Percentiles rank a stretch among this genome's conserved stretches.
Evolutionary conservation across 805 yeast species (phyloP).

Genomic region (Suhomyces pyralidae): DNA sequence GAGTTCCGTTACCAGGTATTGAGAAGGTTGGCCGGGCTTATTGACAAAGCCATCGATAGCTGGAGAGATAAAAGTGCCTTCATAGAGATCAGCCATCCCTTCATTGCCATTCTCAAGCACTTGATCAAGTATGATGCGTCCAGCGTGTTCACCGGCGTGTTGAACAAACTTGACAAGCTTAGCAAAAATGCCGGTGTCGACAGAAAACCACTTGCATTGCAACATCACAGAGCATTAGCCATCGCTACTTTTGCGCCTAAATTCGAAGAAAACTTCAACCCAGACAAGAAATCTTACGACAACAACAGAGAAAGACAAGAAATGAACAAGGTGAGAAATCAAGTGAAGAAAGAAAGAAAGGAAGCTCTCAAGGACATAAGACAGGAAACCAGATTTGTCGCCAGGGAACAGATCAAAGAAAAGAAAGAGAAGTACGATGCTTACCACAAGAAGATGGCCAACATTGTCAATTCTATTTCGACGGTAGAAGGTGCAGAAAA

Average conservation of each 20-base stretch:
- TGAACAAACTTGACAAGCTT: conserved; percentile 49
- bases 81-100: conserved; percentile 54
- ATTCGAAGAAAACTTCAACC: conserved; percentile 94
- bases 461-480: conserved; percentile 78
- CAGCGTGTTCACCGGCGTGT: conserved; percentile 27
- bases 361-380: conserved; percentile 85
- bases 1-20: conserved; percentile 30
- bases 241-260: conserved; percentile 85
- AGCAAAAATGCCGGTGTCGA: conserved; percentile 27
- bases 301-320: conserved; percentile 79
- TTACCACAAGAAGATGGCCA: conserved; percentile 88
- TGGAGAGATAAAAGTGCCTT: conserved; percentile 68
- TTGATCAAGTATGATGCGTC: conserved; percentile 33
- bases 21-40: conserved; percentile 26
- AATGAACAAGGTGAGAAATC: conserved; percentile 73
- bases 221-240: conserved; percentile 78
- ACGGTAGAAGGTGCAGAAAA: conserved; percentile 95
- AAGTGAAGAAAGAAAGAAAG: conserved; percentile 89
- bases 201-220: conserved; percentile 68
- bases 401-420: conserved; percentile 77
- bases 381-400: conserved; percentile 80
- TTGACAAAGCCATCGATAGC: conserved; percentile 31
- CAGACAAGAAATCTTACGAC: conserved; percentile 90
- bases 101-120: conserved; percentile 41
- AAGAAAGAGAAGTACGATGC: conserved; percentile 72